Evolutionary conservation across 306 rosid genomes (phyloP), one percentile per base, ranked within the genome.

Genomic region (Medicago arabica): DNA sequence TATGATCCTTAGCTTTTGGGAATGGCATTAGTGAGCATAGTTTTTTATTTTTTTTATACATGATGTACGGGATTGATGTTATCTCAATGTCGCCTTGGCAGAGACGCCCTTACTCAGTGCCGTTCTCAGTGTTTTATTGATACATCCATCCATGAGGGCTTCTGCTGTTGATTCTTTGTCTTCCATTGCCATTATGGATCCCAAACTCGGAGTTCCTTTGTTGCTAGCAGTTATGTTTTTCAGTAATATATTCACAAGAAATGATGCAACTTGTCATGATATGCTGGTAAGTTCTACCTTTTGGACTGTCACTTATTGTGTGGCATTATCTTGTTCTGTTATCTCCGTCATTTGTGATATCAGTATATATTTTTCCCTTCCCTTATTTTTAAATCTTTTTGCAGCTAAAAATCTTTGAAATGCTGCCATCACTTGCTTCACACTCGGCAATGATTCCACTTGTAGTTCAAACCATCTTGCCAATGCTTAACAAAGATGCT

Each of bases 391-490:
- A 58, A 79, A 71, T 85, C 41, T 50, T 86, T 8, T 71, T 89
- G 85, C 91, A 95, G 98, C 86, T 91, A 69, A 90, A 86, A 81
- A 58, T 89, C 73, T 84, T 95, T 75, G 92, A 87, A 82, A 72
- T 89, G 87, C 90, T 95, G 77, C 98, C 97, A 21, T 81, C 91
- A 77, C 89, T 92, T 84, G 97, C 95, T 77, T 90, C 98, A 36
- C 96, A 95, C 72, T 84, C 93, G 72, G 87, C 90, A 75, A 92
- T 92, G 96, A 75, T 84, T 87, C 97, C 98, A 44, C 91, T 95
- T 39, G 78, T 95, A 36, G 89, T 92, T 73, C 96, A 95, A 86
- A 90, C 96, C 66, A 85, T 92, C 78, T 75, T 92, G 89, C 98
- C 93, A 10, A 92, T 95, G 96, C 96, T 95, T 74, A 88, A 85